Conservation (phyloP, 2,329 filamentous ascomycete species). For the Fusarium denticulatum region DNA sequence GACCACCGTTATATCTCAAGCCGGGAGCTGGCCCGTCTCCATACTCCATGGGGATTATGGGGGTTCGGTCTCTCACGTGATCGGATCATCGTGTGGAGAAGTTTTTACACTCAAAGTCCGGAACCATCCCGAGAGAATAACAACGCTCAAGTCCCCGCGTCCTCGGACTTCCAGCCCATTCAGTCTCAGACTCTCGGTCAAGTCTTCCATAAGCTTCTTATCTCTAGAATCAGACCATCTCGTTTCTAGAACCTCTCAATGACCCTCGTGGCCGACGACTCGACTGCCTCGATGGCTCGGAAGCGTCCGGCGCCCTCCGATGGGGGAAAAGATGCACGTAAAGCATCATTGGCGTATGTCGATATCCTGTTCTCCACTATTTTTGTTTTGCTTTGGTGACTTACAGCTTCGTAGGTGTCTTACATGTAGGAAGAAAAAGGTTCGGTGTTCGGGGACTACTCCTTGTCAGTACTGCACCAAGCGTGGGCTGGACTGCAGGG, state of each 20-base stretch:
- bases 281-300: slow-evolving; percentile 37
- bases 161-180: slow-evolving; percentile 16
- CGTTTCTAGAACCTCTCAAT: slow-evolving; percentile 4
- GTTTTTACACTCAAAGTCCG: slow-evolving; percentile 4
- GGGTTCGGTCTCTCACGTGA: slow-evolving; percentile 10
- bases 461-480: slow-evolving; percentile 42
- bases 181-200: slow-evolving; percentile 10
- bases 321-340: slow-evolving; percentile 38
- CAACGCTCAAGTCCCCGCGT: slow-evolving; percentile 26
- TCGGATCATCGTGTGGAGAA: slow-evolving; percentile 4
- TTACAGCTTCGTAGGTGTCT: slow-evolving; percentile 31
- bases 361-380: slow-evolving; percentile 21
- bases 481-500: slow-evolving; percentile 40
- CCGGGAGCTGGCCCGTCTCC: slow-evolving; percentile 19
- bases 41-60: not conserved
- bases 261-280: slow-evolving; percentile 18
- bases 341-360: slow-evolving; percentile 42
- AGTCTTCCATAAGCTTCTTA: slow-evolving; percentile 21
- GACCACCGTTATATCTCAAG: not conserved
- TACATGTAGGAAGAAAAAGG: slow-evolving; percentile 43
- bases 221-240: not conserved
- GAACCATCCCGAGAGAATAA: slow-evolving; percentile 31
- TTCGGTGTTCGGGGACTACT: slow-evolving; percentile 41
- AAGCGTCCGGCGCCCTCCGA: slow-evolving; percentile 33
- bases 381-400: not conserved